A percentile compares a stretch with the other conserved stretches of the same genome.
Conservation (phyloP, 140 eudicot species). For the Anethum foeniculum region DNA sequence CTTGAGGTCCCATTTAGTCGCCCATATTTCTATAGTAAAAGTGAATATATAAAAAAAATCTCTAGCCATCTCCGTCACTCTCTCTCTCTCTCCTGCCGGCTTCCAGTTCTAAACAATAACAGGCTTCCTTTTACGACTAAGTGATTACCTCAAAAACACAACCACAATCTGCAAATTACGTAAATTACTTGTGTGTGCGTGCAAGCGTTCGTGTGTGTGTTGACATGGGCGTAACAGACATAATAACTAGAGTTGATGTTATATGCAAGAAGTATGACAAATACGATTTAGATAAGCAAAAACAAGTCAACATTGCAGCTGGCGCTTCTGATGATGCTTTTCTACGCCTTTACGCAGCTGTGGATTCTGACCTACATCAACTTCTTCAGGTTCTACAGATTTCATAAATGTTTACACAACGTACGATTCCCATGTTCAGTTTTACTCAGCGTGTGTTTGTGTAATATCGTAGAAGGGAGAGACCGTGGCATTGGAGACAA, state of each 20-base stretch:
- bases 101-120: neutral
- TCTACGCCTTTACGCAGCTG: slow-evolving; percentile 58
- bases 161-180: neutral
- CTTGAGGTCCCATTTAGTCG: neutral
- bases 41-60: neutral
- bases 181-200: neutral
- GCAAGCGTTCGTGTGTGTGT: neutral
- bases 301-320: slow-evolving; percentile 41
- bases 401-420: neutral
- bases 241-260: slow-evolving; percentile 52
- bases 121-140: neutral
- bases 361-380: slow-evolving; percentile 59
- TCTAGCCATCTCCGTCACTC: neutral
- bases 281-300: slow-evolving; percentile 57
- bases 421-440: neutral
- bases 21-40: neutral
- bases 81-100: neutral
- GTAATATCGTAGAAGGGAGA: slow-evolving; percentile 54
- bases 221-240: slow-evolving; percentile 55
- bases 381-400: slow-evolving; percentile 37
- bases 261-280: slow-evolving; percentile 70
- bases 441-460: neutral
- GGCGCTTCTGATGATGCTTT: slow-evolving; percentile 55
- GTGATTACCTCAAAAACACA: neutral
- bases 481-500: slow-evolving; percentile 52